Evolutionary conservation across 2,329 filamentous ascomycete species (phyloP).

Genomic region (Fusarium sublunatum): DNA sequence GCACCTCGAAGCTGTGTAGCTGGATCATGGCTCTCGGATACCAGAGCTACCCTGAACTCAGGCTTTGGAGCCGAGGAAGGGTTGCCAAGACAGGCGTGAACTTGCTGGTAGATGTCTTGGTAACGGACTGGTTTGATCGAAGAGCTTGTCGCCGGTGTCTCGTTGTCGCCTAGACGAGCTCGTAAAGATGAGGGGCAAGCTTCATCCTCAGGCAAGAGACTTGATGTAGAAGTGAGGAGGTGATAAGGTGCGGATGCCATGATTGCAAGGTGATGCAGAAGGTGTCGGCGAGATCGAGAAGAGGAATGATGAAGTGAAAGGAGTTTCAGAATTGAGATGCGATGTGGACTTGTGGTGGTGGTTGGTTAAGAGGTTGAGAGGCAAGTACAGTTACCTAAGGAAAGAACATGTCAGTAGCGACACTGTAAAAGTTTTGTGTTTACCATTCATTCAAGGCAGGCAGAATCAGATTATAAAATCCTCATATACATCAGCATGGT

Average conservation of each 20-base stretch:
- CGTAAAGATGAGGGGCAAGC: slow-evolving; percentile 44
- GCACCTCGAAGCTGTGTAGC: slow-evolving; percentile 39
- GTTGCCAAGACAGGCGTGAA: slow-evolving; percentile 38
- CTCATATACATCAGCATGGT: too few species aligned
- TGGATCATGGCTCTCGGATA: not conserved
- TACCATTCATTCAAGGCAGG: too few species aligned
- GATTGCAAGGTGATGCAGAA: not conserved
- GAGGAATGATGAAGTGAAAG: not conserved
- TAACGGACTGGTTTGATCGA: slow-evolving; percentile 10
- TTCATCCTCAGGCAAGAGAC: slow-evolving; percentile 3
- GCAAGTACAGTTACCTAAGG: not conserved
- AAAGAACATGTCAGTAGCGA: not conserved
- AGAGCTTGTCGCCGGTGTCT: slow-evolving; percentile 15
- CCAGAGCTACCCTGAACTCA: not conserved
- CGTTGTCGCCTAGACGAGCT: slow-evolving; percentile 46
- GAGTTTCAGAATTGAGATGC: too few species aligned
- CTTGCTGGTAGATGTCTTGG: slow-evolving; percentile 41
- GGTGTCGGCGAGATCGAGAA: not conserved
- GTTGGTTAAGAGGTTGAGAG: too few species aligned
- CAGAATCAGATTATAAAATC: too few species aligned
- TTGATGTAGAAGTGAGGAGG: slow-evolving; percentile 18
- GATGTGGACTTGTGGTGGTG: not conserved
- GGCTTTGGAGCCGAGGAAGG: not conserved
- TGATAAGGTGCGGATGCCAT: slow-evolving; percentile 7
- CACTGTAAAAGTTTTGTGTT: too few species aligned